Base-by-base conservation (phyloP, 495 filamentous ascomycete species). In the Neurospora sp. region DNA sequence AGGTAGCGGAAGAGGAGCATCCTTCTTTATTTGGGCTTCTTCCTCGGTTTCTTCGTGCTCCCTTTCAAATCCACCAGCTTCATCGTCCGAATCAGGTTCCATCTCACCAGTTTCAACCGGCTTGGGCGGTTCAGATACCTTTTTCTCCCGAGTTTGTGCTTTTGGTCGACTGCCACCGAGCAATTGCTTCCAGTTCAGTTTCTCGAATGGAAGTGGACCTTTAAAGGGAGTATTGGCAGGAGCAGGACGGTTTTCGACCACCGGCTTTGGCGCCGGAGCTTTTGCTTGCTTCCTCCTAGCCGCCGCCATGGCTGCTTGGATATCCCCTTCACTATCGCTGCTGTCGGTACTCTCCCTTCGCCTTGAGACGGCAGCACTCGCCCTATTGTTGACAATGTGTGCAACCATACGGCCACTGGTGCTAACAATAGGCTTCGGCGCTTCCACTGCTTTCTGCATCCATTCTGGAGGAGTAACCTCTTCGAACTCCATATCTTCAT, bases 181-280 rank as follows among this genome's bases (percentile, higher is more conserved):
- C 91, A 83, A 22, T 84, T 86, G 78, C 87, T 83, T 72, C 74
- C 95, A 88, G 77, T 93, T 88, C 2, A 99, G 84, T 65, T 91
- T 92, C 78, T 97, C 93, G 76, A 98, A 98, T 1, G 95, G 95
- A 18, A 98, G 82, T 2, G 94, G 93, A 0, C 95, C 95, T 76
- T 87, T 87, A 78, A 96, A 93, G 8, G 84, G 83, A 76, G 85
- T 85, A 72, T 83, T 83, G 40, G 83, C 82, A 48, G 71, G 71
- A 38, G 71, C 70, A 6, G 42, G 84, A 83, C 2, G 76, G 48
- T 16, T 77, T 71, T 81, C 78, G 16, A 76, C 70, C 4, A 69
- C 70, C 9, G 76, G 44, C 39, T 69, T 76, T 22, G 77, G 53
- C 7, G 77, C 74, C n/a, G 76, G 53, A 31, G 71, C 70, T 70